A percentile compares a stretch with the other conserved stretches of the same genome.
phyloP scores from a whole-genome alignment of 2,329 filamentous ascomycete genomes.

The Botrytis fragariae region DNA sequence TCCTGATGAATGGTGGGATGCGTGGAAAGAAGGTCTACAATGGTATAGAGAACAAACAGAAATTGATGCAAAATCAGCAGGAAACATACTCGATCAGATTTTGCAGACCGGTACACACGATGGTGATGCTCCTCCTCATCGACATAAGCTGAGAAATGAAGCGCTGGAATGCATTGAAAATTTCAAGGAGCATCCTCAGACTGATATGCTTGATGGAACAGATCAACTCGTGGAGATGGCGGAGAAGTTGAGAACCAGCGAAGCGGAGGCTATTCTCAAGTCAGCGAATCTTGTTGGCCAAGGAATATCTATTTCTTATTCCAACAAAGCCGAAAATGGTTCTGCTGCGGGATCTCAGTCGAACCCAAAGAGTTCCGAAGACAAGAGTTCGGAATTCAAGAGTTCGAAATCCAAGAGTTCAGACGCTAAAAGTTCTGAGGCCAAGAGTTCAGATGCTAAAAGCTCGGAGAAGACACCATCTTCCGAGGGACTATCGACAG shows the following conservation, averaged over 20 bases:
- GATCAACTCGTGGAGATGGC: slow-evolving; percentile 20
- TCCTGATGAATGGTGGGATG: slow-evolving; percentile 25
- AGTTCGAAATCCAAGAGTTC: not conserved
- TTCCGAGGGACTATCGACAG: slow-evolving; percentile 26
- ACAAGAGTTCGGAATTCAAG: not conserved
- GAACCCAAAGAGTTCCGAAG: not conserved
- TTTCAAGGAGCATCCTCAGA: not conserved
- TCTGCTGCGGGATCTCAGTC: slow-evolving; percentile 6
- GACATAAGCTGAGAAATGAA: not conserved
- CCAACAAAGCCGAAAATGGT: not conserved
- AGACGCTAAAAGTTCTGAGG: not conserved
- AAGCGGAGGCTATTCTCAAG: slow-evolving; percentile 23
- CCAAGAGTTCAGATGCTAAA: not conserved
- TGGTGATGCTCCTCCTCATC: slow-evolving; percentile 14
- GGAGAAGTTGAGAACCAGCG: slow-evolving; percentile 23
- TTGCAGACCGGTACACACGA: slow-evolving; percentile 28
- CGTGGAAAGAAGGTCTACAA: slow-evolving; percentile 23
- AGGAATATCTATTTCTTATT: not conserved
- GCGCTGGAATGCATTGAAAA: not conserved
- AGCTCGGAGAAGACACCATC: slow-evolving; percentile 25
- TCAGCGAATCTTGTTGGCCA: slow-evolving; percentile 8
- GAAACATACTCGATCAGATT: slow-evolving; percentile 22
- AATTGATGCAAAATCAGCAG: slow-evolving; percentile 6
- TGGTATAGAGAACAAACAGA: slow-evolving; percentile 21
- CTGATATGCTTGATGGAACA: slow-evolving; percentile 8